Evolutionary conservation across 768 basidiomycete genomes (phyloP).

Genomic region (Termitomyces sp.): DNA sequence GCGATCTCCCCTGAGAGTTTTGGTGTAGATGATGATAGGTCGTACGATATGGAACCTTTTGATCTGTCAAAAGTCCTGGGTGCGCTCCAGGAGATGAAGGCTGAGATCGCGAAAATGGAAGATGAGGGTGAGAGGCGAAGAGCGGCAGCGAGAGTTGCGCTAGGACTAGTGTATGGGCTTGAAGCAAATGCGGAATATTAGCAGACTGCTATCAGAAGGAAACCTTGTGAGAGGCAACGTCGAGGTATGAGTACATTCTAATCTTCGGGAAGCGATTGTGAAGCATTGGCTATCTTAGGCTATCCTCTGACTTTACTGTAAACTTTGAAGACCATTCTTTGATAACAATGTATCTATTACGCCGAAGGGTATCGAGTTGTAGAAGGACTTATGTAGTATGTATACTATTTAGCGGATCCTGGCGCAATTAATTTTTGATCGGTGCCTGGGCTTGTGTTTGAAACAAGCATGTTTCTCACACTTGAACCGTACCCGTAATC

Average conservation of each 20-base stretch:
- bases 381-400: too few relatives aligned
- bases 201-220: neutral
- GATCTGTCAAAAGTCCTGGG: constrained; percentile 58
- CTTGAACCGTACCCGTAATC: constrained; percentile 7
- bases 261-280: neutral
- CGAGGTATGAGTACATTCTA: neutral
- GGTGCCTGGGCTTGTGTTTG: constrained; percentile 12
- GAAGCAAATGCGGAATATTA: constrained; percentile 18
- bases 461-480: constrained; percentile 11
- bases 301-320: neutral
- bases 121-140: constrained; percentile 57
- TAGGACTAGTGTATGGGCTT: constrained; percentile 70
- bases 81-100: constrained; percentile 63
- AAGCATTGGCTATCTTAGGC: neutral
- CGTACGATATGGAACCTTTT: constrained; percentile 40
- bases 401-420: neutral
- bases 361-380: too few relatives aligned
- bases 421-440: neutral
- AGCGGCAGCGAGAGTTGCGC: constrained; percentile 67
- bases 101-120: constrained; percentile 64
- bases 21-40: neutral
- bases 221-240: neutral
- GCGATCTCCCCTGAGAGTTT: neutral
- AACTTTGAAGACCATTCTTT: too few relatives aligned
- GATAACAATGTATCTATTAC: too few relatives aligned